These are phyloP conservation scores for Ocimum tenuiflorum DNA, from an alignment of 257 asterid species.

Conservation along the genomic window DNA sequence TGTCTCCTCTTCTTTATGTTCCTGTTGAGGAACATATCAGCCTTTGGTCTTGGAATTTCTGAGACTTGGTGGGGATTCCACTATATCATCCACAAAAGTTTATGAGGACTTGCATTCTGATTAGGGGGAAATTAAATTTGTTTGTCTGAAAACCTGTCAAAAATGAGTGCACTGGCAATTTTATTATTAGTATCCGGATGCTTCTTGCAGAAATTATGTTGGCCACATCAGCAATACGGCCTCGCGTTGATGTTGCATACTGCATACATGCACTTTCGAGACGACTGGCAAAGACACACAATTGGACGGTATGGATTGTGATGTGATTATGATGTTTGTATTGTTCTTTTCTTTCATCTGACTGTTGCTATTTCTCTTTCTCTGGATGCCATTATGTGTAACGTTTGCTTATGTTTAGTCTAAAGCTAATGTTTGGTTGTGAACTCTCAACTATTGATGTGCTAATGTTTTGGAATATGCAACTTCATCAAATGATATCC, in stretches of 20 bases:
- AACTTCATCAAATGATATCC: background rate
- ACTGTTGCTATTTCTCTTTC: background rate
- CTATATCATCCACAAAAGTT: background rate
- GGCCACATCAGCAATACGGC: conserved; percentile 66
- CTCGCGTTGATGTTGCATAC: conserved; percentile 93
- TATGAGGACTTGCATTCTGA: background rate
- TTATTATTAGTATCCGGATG: conserved; percentile 21
- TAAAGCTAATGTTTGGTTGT: background rate
- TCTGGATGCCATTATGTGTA: background rate
- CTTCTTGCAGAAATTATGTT: conserved; percentile 77
- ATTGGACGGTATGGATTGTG: conserved; percentile 79
- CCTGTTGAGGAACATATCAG: conserved; percentile 1
- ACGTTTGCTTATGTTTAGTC: too few species aligned
- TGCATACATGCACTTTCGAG: conserved; percentile 86
- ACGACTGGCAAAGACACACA: conserved; percentile 86
- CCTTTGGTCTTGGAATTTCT: conserved; percentile 2
- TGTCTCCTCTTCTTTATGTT: conserved; percentile 8
- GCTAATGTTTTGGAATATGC: background rate
- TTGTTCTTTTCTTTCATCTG: background rate
- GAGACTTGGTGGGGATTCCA: too few species aligned
- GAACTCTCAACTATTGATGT: background rate
- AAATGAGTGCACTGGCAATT: conserved; percentile 23
- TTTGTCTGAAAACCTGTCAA: conserved; percentile 14
- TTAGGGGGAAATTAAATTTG: background rate
- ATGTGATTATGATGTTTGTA: background rate